A percentile compares a stretch with the other conserved stretches of the same genome.
Conservation (phyloP, 352 stramenopile genomes). For the Pelagophyceae sp. region DNA sequence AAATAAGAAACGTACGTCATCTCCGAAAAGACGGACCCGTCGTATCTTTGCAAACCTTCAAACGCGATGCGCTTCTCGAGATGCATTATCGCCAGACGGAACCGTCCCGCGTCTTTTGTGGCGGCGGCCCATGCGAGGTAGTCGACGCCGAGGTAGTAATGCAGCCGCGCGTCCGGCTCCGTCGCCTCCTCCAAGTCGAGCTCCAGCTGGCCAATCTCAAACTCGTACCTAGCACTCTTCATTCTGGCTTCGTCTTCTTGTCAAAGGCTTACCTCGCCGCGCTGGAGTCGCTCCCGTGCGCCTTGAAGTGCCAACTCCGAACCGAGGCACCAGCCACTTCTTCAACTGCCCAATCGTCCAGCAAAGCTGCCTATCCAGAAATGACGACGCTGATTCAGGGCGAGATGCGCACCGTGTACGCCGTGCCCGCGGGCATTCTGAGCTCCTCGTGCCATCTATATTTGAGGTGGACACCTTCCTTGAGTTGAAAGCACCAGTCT, state of each 20-base stretch:
- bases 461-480: background rate
- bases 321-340: background rate
- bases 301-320: background rate
- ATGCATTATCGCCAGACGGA: background rate
- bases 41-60: background rate
- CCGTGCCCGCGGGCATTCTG: background rate
- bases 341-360: background rate
- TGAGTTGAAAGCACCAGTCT: background rate
- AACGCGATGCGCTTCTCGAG: background rate
- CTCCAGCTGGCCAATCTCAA: conserved; percentile 5
- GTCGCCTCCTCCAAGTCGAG: background rate
- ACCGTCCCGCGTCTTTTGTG: background rate
- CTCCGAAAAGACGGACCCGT: background rate
- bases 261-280: background rate
- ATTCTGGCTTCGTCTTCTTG: background rate
- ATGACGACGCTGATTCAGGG: too few species aligned
- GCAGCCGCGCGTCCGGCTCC: background rate
- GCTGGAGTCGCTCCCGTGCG: background rate
- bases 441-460: conserved; percentile 11
- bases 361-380: background rate
- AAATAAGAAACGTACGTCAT: background rate
- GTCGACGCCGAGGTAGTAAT: conserved; percentile 17
- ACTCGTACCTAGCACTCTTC: background rate
- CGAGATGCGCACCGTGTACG: too few species aligned
- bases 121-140: background rate